Evolutionary conservation across 2,329 filamentous ascomycete species (phyloP).

Genomic region (Aureobasidium sp.): DNA sequence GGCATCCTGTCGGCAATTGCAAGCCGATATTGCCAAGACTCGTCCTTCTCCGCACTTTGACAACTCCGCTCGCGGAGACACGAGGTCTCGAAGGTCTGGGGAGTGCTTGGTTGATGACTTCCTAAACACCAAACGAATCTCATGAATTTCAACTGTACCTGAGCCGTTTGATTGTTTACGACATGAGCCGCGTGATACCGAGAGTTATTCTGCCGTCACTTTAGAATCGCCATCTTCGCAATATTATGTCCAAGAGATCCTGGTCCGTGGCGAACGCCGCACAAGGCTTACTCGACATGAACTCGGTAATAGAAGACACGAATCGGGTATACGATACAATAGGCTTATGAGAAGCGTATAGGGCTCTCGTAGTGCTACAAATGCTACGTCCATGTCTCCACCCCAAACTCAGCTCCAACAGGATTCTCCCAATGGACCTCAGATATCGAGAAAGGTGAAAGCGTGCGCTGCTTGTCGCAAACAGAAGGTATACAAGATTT

Average conservation of each 20-base stretch:
- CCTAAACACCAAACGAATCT: not conserved
- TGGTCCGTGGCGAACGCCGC: constrained; percentile 17
- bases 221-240: not conserved
- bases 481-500: constrained; percentile 33
- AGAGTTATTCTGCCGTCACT: not conserved
- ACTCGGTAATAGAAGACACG: not conserved
- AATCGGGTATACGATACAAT: not conserved
- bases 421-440: constrained; percentile 8
- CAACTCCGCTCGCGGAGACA: not conserved
- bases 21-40: not conserved
- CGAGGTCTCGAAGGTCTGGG: constrained; percentile 2
- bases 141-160: not conserved
- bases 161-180: not conserved
- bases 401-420: not conserved
- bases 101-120: not conserved
- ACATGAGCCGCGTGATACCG: constrained; percentile 2
- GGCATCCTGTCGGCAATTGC: not conserved
- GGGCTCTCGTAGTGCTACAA: constrained; percentile 1
- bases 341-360: not conserved
- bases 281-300: constrained; percentile 16
- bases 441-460: constrained; percentile 17
- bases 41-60: not conserved
- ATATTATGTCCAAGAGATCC: constrained; percentile 13
- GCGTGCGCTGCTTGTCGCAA: constrained; percentile 49
- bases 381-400: constrained; percentile 6